Evolutionary conservation across 179 eudicot genomes (phyloP).

Genomic region (Silene coronaria): DNA sequence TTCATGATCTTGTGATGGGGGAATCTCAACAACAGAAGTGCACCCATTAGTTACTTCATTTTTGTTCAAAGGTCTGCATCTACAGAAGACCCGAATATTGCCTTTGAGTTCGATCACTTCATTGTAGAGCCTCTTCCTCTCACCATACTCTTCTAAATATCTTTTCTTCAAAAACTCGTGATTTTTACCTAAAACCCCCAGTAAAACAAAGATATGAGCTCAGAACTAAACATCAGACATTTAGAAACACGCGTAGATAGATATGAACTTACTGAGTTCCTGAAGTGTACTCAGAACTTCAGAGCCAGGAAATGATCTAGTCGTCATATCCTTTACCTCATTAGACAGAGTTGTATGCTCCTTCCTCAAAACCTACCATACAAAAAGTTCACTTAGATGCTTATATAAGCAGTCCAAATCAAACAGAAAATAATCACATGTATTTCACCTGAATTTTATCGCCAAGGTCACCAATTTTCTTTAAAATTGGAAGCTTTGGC

Average conservation of each 20-base stretch:
- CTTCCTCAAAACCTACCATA: constrained; percentile 56
- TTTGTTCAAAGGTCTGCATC: constrained; percentile 78
- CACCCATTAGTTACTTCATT: constrained; percentile 59
- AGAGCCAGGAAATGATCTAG: constrained; percentile 52
- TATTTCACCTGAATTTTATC: constrained; percentile 48
- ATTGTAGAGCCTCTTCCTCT: constrained; percentile 81
- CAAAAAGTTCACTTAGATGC: constrained; percentile 1
- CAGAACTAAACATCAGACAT: background rate
- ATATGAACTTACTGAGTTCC: constrained; percentile 51
- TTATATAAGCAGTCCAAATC: background rate
- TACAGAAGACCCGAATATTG: constrained; percentile 86
- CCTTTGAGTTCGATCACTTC: constrained; percentile 97
- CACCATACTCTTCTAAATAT: constrained; percentile 58
- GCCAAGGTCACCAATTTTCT: constrained; percentile 53
- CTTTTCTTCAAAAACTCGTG: constrained; percentile 68
- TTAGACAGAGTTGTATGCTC: constrained; percentile 50
- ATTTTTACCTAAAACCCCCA: constrained; percentile 46
- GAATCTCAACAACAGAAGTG: constrained; percentile 59
- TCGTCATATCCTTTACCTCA: constrained; percentile 60
- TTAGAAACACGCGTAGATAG: background rate
- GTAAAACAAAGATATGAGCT: background rate
- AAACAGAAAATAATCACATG: background rate
- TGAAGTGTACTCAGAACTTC: constrained; percentile 62
- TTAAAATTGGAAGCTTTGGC: constrained; percentile 60
- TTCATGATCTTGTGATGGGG: constrained; percentile 62